Base-by-base conservation (phyloP, 176 grass and related monocot species). In the Tuctoria greenei region DNA sequence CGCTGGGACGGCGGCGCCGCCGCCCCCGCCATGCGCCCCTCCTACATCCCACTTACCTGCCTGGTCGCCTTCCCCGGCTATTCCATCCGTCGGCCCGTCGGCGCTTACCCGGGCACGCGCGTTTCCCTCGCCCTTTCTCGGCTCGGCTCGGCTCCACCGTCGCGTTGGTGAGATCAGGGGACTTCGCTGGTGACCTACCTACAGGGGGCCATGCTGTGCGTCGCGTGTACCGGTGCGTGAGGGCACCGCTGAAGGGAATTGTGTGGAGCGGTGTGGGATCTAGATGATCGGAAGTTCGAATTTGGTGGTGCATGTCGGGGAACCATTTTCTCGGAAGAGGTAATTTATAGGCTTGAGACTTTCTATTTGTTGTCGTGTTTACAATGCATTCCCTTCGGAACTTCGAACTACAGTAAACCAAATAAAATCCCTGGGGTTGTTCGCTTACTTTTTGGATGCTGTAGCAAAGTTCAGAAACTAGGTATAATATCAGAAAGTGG, bases 281-380 rank as follows among this genome's bases (percentile, higher is more conserved):
- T 31, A 73, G 35, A 73, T 41, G 36, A 73, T 42, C n/a, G 36
- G 21, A 51, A 54, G 35, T 47, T 75, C 56, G 1, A 72, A 67
- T 45, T 55, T 64, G 45, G 35, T 63, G 52, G 41, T 75, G 34
- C 2, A 43, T 7, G 8, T 39, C 25, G 41, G 65, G 24, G 21
- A 10, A 26, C 23, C 67, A 44, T 40, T 61, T 67, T 5, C 51
- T 26, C 42, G 20, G 8, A 23, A 49, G 61, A 58, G n/a, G 76
- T 79, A 85, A 59, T 46, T 47, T 67, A 21, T 65, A 20, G 20
- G 16, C 2, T 72, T 20, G 1, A 67, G 20, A 26, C 20, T 49
- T 56, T 17, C 26, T 20, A 24, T 20, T 39, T 84, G 34, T 28
- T 47, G n/a, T 34, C 40, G 36, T 6, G 0, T 3, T 13, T 43